Conservation (phyloP, 805 yeast genomes). For the Tetrapisispora nanseiensis region DNA sequence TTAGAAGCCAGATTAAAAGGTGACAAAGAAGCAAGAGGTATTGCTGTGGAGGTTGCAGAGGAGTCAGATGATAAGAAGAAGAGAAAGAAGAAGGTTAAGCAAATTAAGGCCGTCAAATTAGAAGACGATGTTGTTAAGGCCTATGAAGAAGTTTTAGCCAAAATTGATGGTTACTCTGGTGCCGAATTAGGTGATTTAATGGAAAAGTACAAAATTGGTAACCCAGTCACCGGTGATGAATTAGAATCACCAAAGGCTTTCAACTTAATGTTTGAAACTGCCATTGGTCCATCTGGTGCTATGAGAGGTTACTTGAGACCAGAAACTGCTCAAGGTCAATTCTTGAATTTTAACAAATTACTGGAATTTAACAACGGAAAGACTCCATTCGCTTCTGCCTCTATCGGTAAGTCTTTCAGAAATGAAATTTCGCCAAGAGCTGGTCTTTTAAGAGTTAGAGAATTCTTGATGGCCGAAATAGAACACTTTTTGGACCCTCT, state of each 20-base stretch:
- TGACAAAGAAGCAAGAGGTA: conserved; percentile 92
- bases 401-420: conserved; percentile 97
- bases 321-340: conserved; percentile 99
- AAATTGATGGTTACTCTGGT: conserved; percentile 93
- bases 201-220: conserved; percentile 69
- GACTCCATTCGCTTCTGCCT: conserved; percentile 99
- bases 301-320: conserved; percentile 94
- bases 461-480: conserved; percentile 97
- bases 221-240: conserved; percentile 82
- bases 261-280: conserved; percentile 98
- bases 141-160: conserved; percentile 79
- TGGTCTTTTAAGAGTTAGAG: conserved; percentile 95
- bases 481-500: conserved; percentile 96
- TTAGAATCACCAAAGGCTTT: conserved; percentile 89
- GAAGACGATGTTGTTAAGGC: conserved; percentile 72
- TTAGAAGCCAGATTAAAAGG: conserved; percentile 94
- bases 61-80: conserved; percentile 76
- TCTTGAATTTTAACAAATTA: conserved; percentile 86
- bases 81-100: conserved; percentile 93
- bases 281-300: conserved; percentile 97
- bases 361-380: conserved; percentile 89
- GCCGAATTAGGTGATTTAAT: conserved; percentile 85
- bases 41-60: conserved; percentile 42
- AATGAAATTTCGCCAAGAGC: conserved; percentile 98
- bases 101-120: conserved; percentile 77